Evolutionary conservation across 129 eudicot genomes (phyloP), one percentile per base, ranked within the genome.

Genomic region (Tagetes patula): DNA sequence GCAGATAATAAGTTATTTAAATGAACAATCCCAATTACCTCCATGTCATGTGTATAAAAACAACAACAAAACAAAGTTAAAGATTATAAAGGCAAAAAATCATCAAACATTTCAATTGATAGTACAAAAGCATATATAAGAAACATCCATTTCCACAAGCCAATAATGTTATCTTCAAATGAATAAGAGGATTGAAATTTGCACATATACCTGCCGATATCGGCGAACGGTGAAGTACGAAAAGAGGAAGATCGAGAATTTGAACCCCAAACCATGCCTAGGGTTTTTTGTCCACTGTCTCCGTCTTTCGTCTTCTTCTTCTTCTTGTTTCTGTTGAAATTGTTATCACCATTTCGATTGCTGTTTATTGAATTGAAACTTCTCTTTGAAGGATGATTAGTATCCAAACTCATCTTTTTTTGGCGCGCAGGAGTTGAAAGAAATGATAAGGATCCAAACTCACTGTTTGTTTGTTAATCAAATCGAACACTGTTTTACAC

Each of bases 241-340:
- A 83, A 86, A 4, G 91, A 60, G 27, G 90, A 82, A 8, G 96
- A 85, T 66, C 73, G 89, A 76, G 96, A 89, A 79, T 84, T 82
- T 40, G 92, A 78, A 52, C 92, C 96, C 98, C 98, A 92, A 75
- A 95, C 89, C 86, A 84, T 79, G 37, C 98, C 98, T 76, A 92
- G 96, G 95, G 98, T 92, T 85, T 92, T 87, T 82, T 89, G 96
- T 42, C 76, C 81, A 69, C 49, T 7, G 40, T 11, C 77, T 6
- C 32, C 77, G 2, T 45, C 73, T 64, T 32, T 56, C 47, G 70
- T 84, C 33, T 73, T 85, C 72, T 70, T 85, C 67, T 61, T 82
- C 79, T 76, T 85, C 11, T 68, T 82, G 43, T 53, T 78, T 76
- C 77, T 78, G 54, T 50, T 74, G 48, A 14, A 69, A 14, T 20